Evolutionary conservation across 2,329 filamentous ascomycete species (phyloP), one percentile per base, ranked within the genome.

Genomic region (Canariomyces notabilis): DNA sequence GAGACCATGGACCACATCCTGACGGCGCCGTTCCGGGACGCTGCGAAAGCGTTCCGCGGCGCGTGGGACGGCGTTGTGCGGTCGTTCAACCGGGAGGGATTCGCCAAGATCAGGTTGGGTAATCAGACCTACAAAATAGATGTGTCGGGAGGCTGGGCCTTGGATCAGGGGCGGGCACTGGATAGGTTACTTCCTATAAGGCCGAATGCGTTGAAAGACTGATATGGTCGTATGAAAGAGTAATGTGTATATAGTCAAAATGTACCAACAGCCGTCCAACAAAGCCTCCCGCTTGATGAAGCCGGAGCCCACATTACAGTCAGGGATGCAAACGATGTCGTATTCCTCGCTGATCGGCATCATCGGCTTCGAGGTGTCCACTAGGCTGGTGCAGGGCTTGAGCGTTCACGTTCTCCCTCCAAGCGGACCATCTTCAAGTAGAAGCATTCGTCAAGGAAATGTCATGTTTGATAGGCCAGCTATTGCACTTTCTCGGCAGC

Each of bases 161-260:
- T 82, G 39, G 80, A 83, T 33, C 68, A 74, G 4, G 82, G 82
- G 35, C 70, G 68, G 44, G 76, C 76, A 3, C 59, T 84, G 43
- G 80, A 83, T 63, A 70, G 74, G 52, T 58, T 84, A 32, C 69
- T 77, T 50, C 59, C 54, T 46, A 58, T 71, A 20, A 59, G 64
- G 55, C 46, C 52, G 34, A 46, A 51, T 22, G 31, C 49, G 8
- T 22, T 48, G 44, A 15, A 41, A 12, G 7, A 29, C 7, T 40
- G 43, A 20, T 19, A 4, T 19, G 32, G 16, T 8, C 15, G 37
- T 32, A 21, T 29, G 5, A 21, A 32, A 41, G 15, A 14, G 7
- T n/a, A 12, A 4, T 23, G 8, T 8, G 20, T 38, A 21, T 21
- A 20, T 20, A 7, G 26, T 23, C 5, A 18, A 3, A 8, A 35